These are phyloP conservation scores for Phoma sp. DNA, from an alignment of 2,329 filamentous ascomycete genomes.

Conservation along the genomic window DNA sequence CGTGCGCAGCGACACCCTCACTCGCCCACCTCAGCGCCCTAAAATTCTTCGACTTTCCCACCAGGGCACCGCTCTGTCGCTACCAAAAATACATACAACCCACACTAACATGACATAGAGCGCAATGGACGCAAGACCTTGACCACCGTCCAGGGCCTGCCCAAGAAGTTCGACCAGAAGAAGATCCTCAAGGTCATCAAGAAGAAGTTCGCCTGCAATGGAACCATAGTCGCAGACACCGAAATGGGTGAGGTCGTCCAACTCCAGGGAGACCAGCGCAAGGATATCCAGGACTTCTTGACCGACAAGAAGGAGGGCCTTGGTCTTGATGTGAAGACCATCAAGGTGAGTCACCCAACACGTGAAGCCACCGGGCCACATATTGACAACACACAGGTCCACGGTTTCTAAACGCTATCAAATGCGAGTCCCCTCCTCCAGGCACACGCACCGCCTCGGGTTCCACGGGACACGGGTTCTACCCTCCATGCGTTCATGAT, in stretches of 20 bases:
- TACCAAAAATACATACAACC: not conserved
- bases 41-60: conserved; percentile 14
- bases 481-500: conserved; percentile 6
- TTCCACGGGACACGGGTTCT: conserved; percentile 5
- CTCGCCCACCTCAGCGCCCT: conserved; percentile 2
- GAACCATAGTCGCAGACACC: conserved; percentile 93
- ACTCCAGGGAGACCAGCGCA: conserved; percentile 98
- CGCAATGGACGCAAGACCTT: conserved; percentile 99
- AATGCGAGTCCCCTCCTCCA: conserved; percentile 25
- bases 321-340: conserved; percentile 93
- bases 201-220: conserved; percentile 99
- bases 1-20: not conserved
- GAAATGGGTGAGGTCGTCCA: conserved; percentile 99
- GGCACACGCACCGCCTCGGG: conserved; percentile 6
- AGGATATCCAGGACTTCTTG: conserved; percentile 98
- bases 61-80: conserved; percentile 1
- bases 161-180: conserved; percentile 99
- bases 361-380: not conserved
- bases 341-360: conserved; percentile 71
- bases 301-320: conserved; percentile 94
- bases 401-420: conserved; percentile 43
- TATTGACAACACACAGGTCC: conserved; percentile 32
- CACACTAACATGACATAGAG: conserved; percentile 68
- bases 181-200: conserved; percentile 99
- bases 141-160: conserved; percentile 98